These are phyloP conservation scores for Globisporangium paddicum DNA, from an alignment of 352 stramenopile genomes.

Conservation along the genomic window DNA sequence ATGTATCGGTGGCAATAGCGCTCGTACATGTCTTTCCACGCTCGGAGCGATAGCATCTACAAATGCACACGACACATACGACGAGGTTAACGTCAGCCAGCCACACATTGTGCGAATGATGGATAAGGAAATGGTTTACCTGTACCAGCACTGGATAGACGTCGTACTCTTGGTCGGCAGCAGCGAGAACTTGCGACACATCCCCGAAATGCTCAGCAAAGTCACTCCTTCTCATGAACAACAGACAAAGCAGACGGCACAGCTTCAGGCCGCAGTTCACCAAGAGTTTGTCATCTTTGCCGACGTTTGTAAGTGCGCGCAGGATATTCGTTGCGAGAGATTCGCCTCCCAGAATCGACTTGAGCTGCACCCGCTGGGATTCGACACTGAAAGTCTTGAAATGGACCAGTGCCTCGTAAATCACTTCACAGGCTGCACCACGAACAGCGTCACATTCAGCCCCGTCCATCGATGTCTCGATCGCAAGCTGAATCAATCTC, in stretches of 20 bases:
- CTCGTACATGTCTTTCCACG: slow-evolving; percentile 29
- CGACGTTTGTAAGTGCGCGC: slow-evolving; percentile 12
- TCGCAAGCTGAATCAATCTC: slow-evolving; percentile 34
- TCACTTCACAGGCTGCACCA: slow-evolving; percentile 27
- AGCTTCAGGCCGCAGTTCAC: slow-evolving; percentile 20
- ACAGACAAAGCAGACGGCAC: slow-evolving; percentile 25
- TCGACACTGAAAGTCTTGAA: slow-evolving; percentile 10
- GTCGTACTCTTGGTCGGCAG: slow-evolving; percentile 23
- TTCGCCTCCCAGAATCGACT: slow-evolving; percentile 15
- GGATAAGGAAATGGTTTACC: slow-evolving; percentile 16
- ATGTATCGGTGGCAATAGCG: slow-evolving; percentile 24
- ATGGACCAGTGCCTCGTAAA: slow-evolving; percentile 25
- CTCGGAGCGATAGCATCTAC: slow-evolving; percentile 39
- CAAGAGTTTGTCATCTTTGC: slow-evolving; percentile 29
- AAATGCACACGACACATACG: not conserved
- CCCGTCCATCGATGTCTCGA: slow-evolving; percentile 42
- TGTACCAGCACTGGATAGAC: slow-evolving; percentile 36
- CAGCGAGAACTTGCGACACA: slow-evolving; percentile 19
- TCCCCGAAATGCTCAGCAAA: slow-evolving; percentile 28
- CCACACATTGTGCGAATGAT: not conserved
- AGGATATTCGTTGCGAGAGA: slow-evolving; percentile 19
- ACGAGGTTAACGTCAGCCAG: not conserved
- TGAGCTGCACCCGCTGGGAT: slow-evolving; percentile 16
- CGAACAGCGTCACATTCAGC: slow-evolving; percentile 54
- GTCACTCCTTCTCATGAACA: slow-evolving; percentile 17